Base-by-base conservation (phyloP, 345 rosid species). In the Capsella bursapastoris region DNA sequence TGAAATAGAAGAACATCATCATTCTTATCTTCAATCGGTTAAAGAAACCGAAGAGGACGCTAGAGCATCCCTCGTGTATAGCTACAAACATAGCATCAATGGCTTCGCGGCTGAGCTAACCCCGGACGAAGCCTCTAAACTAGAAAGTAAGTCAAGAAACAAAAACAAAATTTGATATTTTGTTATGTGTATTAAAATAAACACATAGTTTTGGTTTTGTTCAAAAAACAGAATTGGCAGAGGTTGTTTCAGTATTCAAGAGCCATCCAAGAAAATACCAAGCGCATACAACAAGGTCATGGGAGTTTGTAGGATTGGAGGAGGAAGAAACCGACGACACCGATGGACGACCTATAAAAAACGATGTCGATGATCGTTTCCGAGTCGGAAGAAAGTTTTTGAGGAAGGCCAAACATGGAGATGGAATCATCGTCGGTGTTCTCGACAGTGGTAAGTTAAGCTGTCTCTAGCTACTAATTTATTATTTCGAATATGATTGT, bases 21-120 rank as follows among this genome's bases (percentile, higher is more conserved):
- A 66, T 68, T 93, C 94, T 3, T 87, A 85, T 74, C 80, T 93
- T 64, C 71, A 68, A 1, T 78, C 83, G 1, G 89, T 91, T 55
- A 93, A 93, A 75, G 84, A 84, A 57, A 56, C 84, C 0, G 84
- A 85, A 58, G 92, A 89, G 77, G 89, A 85, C 1, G 97, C 91
- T 1, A 78, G 60, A 81, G 75, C 82, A 59, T 89, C 97, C 15
- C 86, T 89, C 49, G 73, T 93, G 55, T 93, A 93, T 82, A 93
- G 98, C 85, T 93, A 93, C 80, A 88, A 89, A 76, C 86, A 89
- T 75, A 84, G 86, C 87, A 85, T 93, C 86, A 91, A 93, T 80
- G 98, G 96, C 72, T 86, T 88, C 6, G 85, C 97, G 0, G 98
- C 98, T 22, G 66, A 76, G 60, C 83, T 93, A 72, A 86, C 91